Evolutionary conservation across 495 filamentous ascomycete species (phyloP), one percentile per base, ranked within the genome.

Genomic region (Penicillium bialowiezense): DNA sequence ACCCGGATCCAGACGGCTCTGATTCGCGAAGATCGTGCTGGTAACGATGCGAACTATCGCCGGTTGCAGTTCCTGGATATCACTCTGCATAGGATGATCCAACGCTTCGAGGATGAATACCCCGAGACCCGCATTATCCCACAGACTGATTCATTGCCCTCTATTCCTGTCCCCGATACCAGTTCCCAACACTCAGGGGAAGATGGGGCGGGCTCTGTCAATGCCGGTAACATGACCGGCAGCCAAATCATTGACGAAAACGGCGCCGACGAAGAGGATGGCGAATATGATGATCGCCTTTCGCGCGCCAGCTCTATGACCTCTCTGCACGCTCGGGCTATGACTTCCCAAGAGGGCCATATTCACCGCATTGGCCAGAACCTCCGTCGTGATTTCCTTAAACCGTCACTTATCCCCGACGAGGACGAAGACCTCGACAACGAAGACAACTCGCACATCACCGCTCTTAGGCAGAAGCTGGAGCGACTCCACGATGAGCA

Each of bases 51-150:
- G 55, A 86, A 84, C 52, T 91, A 92, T 58, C 76, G 91, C 34
- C 88, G 88, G 50, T 83, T 98, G 19, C 78, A 89, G 39, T 96
- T 96, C 77, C 80, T 98, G 23, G 91, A 96, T 58, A 76, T 87
- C 42, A 97, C 93, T 1, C 79, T 98, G 6, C 80, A 88, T 52
- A 82, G 83, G 52, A 96, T 98, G 72, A 96, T 97, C 61, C 81
- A 87, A 59, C 88, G 93, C 15, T 98, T 98, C 53, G 93, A 97
- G 62, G 85, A 92, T 58, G 91, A 96, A 68, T 98, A 90, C 59
- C 93, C 93, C 9, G 93, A 97, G 60, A 92, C 86, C 1, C 83
- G 89, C 12, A 67, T 91, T 12, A 23, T 39, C 9, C 51, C 70
- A 13, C 64, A 50, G 32, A 18, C 53, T 15, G 44, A 62, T n/a